Evolutionary conservation across 768 basidiomycete genomes (phyloP).

Genomic region (Tricholoma bakamatsutake): DNA sequence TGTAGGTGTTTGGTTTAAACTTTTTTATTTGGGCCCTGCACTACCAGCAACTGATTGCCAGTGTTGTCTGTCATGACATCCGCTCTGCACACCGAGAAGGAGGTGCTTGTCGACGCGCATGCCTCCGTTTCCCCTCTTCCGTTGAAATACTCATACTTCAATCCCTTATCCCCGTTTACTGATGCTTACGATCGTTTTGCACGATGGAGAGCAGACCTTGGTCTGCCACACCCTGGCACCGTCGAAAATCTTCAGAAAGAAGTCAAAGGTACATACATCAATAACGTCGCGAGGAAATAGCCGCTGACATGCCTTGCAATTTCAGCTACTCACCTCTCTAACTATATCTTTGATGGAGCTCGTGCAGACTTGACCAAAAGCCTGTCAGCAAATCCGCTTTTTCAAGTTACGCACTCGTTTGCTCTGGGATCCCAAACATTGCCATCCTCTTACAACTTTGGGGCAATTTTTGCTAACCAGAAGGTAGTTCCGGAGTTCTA

Average conservation of each 20-base stretch:
- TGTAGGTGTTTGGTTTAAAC: slow-evolving; percentile 29
- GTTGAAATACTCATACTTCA: slow-evolving; percentile 31
- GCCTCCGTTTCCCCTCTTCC: slow-evolving; percentile 28
- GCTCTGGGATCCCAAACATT: slow-evolving; percentile 80
- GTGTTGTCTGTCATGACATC: slow-evolving; percentile 37
- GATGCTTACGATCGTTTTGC: slow-evolving; percentile 69
- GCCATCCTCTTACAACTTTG: slow-evolving; percentile 90
- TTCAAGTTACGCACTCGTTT: slow-evolving; percentile 98
- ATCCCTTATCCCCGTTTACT: slow-evolving; percentile 53
- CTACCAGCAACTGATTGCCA: slow-evolving; percentile 17
- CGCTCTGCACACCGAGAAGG: slow-evolving; percentile 36
- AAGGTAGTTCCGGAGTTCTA: slow-evolving; percentile 38
- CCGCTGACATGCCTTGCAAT: slow-evolving; percentile 4
- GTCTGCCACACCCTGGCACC: slow-evolving; percentile 86
- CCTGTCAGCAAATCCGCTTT: slow-evolving; percentile 88
- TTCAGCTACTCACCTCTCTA: slow-evolving; percentile 83
- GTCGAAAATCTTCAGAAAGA: slow-evolving; percentile 92
- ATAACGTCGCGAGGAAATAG: background rate
- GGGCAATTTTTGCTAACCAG: slow-evolving; percentile 84
- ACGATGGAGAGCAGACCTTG: slow-evolving; percentile 76
- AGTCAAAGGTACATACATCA: slow-evolving; percentile 63
- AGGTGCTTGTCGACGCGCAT: slow-evolving; percentile 32
- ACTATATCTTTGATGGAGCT: slow-evolving; percentile 96
- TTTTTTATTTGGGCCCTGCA: slow-evolving; percentile 28
- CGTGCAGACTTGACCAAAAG: slow-evolving; percentile 94